phyloP scores from a whole-genome alignment of 306 rosid genomes.

The Citrullus amarus region DNA sequence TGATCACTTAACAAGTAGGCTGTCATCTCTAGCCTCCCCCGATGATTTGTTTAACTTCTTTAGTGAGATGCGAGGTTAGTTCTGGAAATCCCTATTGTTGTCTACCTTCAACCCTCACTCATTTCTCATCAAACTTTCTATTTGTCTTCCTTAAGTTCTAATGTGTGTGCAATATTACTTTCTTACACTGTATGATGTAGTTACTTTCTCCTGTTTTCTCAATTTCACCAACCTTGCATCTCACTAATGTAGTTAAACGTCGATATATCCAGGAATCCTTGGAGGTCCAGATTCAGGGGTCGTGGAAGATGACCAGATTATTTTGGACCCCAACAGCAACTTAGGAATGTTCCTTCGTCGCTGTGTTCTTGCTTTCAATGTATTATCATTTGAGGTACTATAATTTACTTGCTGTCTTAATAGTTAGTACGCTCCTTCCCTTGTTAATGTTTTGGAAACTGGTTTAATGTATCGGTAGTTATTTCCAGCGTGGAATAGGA shows the following conservation, averaged over 20 bases:
- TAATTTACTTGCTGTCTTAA: neutral
- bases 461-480: neutral
- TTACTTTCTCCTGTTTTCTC: neutral
- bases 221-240: neutral
- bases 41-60: constrained; percentile 88
- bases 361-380: constrained; percentile 77
- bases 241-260: neutral
- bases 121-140: neutral
- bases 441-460: neutral
- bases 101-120: neutral
- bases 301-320: constrained; percentile 64
- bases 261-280: constrained; percentile 48
- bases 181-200: neutral
- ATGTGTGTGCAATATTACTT: neutral
- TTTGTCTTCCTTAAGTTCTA: neutral
- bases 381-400: constrained; percentile 73
- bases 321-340: constrained; percentile 74
- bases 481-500: neutral
- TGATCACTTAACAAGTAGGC: constrained; percentile 50
- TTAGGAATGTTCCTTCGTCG: constrained; percentile 82
- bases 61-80: constrained; percentile 65
- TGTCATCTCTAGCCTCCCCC: constrained; percentile 61
- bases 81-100: neutral
- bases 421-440: neutral
- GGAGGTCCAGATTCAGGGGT: constrained; percentile 62